These are phyloP conservation scores for Salvia sclarea DNA, from an alignment of 305 asterid species.

Conservation along the genomic window DNA sequence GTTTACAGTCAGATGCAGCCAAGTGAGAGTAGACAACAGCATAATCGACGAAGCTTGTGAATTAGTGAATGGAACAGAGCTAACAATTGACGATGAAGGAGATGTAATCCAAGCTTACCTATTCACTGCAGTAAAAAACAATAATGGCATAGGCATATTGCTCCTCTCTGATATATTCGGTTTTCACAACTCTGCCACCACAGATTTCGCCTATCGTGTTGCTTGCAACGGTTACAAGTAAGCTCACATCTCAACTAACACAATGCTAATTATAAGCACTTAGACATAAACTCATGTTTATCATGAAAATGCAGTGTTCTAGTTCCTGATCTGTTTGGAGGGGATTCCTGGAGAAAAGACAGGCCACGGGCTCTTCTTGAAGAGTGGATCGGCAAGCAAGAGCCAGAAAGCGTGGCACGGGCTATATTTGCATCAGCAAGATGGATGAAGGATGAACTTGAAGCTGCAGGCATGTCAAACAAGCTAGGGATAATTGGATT, in stretches of 20 bases:
- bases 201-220: conserved; percentile 76
- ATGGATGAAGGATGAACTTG: conserved; percentile 68
- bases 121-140: conserved; percentile 75
- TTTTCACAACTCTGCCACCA: conserved; percentile 69
- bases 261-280: neutral
- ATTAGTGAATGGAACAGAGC: conserved; percentile 65
- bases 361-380: conserved; percentile 43
- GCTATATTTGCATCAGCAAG: conserved; percentile 56
- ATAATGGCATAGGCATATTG: conserved; percentile 72
- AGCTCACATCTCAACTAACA: conserved; percentile 20
- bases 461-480: conserved; percentile 63
- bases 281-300: neutral
- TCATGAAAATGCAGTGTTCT: conserved; percentile 57
- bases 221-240: conserved; percentile 91
- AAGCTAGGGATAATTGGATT: conserved; percentile 76
- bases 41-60: conserved; percentile 68
- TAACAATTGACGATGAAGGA: conserved; percentile 59
- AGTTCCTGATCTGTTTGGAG: conserved; percentile 69
- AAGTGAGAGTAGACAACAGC: conserved; percentile 49
- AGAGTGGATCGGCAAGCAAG: conserved; percentile 55
- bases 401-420: conserved; percentile 37
- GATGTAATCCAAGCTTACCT: conserved; percentile 54
- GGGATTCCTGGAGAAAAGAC: conserved; percentile 77
- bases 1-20: conserved; percentile 42
- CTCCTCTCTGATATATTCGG: conserved; percentile 80